phyloP scores from a whole-genome alignment of 192 early-diverging fungal species.

The Linnemannia schmuckeri region DNA sequence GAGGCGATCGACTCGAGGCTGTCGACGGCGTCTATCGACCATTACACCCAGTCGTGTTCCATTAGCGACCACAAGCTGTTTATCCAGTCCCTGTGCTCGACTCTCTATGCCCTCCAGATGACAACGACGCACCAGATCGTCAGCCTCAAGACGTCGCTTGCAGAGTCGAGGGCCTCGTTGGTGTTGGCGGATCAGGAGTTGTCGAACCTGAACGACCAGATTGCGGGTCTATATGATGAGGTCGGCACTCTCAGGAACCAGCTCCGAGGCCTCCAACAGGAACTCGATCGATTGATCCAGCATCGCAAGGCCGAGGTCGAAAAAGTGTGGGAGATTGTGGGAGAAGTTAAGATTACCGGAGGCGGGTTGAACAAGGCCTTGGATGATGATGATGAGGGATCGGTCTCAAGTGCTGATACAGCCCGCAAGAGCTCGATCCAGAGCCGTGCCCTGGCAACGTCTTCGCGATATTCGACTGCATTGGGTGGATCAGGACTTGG shows the following conservation, averaged over 20 bases:
- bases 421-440: constrained; percentile 31
- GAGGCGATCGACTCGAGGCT: constrained; percentile 48
- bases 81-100: constrained; percentile 57
- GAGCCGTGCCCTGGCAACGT: constrained; percentile 25
- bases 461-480: constrained; percentile 26
- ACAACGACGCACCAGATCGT: constrained; percentile 47
- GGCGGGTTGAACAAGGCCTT: constrained; percentile 9
- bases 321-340: constrained; percentile 68
- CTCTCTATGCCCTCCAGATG: constrained; percentile 58
- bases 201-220: constrained; percentile 55
- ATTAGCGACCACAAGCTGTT: constrained; percentile 55
- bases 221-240: constrained; percentile 60
- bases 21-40: constrained; percentile 45
- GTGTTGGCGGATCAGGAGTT: constrained; percentile 58
- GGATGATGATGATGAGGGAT: constrained; percentile 41
- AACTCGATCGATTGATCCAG: constrained; percentile 62
- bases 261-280: constrained; percentile 58
- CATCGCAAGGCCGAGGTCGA: constrained; percentile 64
- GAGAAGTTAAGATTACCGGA: constrained; percentile 56
- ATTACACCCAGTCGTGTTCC: constrained; percentile 52
- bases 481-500: not conserved
- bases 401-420: constrained; percentile 37
- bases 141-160: constrained; percentile 46
- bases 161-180: constrained; percentile 57
- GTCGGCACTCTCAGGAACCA: constrained; percentile 60